These are phyloP conservation scores for Berkeleyomyces rouxiae DNA, from an alignment of 2,329 filamentous ascomycete species.

Conservation along the genomic window DNA sequence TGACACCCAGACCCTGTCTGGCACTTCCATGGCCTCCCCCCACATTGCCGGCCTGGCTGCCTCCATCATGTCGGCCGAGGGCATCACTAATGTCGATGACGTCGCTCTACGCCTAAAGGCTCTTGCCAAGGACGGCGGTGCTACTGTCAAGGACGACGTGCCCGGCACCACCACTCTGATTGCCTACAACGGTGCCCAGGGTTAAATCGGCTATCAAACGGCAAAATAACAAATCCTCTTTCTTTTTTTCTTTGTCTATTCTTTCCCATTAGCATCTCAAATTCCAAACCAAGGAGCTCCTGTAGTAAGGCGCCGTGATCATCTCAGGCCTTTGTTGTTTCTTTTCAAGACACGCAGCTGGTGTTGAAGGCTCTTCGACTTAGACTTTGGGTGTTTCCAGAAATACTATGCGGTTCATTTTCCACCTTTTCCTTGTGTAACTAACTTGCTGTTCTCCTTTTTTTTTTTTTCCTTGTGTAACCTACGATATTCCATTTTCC, in stretches of 20 bases:
- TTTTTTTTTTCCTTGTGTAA: slow-evolving; percentile 1
- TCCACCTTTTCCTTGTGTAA: neutral
- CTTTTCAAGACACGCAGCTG: neutral
- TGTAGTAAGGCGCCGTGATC: neutral
- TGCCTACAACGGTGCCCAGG: slow-evolving; percentile 35
- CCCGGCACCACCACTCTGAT: slow-evolving; percentile 33
- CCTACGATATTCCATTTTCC: neutral
- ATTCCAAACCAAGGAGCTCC: neutral
- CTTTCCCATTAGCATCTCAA: neutral
- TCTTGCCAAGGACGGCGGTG: slow-evolving; percentile 32
- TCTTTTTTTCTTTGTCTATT: neutral
- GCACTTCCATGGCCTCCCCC: slow-evolving; percentile 49
- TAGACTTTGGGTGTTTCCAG: neutral
- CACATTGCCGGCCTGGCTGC: slow-evolving; percentile 52
- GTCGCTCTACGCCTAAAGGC: slow-evolving; percentile 34
- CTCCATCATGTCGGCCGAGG: slow-evolving; percentile 45
- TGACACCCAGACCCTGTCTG: slow-evolving; percentile 30
- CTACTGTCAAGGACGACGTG: slow-evolving; percentile 27
- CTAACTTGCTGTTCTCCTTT: neutral
- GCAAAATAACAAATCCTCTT: neutral
- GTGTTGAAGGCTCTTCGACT: neutral
- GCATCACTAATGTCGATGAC: slow-evolving; percentile 27
- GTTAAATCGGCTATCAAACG: neutral
- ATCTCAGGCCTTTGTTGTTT: neutral
- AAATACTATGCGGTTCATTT: neutral